A percentile compares a stretch with the other conserved stretches of the same genome.
phyloP scores from a whole-genome alignment of 2,329 filamentous ascomycete genomes.

The Phaeomoniella chlamydospora region DNA sequence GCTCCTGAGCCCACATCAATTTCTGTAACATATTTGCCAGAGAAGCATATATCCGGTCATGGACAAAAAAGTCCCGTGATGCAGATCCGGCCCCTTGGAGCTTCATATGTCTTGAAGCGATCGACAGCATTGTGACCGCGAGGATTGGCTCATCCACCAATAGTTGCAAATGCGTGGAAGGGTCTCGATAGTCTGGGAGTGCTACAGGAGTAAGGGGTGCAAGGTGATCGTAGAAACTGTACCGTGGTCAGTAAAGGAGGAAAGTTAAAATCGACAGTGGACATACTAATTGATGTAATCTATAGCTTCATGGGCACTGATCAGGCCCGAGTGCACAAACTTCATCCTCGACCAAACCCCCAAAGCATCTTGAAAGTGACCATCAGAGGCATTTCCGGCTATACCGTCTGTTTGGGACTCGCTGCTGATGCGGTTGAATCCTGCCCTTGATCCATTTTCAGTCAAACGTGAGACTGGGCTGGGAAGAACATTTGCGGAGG shows the following conservation, averaged over 20 bases:
- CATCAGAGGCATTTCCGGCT: slow-evolving; percentile 17
- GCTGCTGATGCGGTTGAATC: not conserved
- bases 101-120: slow-evolving; percentile 73
- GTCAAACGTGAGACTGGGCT: slow-evolving; percentile 7
- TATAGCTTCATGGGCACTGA: slow-evolving; percentile 84
- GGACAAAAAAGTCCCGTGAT: slow-evolving; percentile 78
- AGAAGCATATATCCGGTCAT: slow-evolving; percentile 91
- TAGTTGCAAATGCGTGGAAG: slow-evolving; percentile 63
- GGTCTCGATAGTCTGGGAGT: slow-evolving; percentile 74
- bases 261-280: slow-evolving; percentile 4
- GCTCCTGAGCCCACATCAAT: slow-evolving; percentile 89
- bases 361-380: slow-evolving; percentile 46
- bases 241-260: slow-evolving; percentile 5
- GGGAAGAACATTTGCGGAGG: slow-evolving; percentile 12
- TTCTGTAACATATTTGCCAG: slow-evolving; percentile 89
- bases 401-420: not conserved
- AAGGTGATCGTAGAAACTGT: slow-evolving; percentile 76
- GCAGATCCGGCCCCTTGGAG: slow-evolving; percentile 66
- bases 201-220: slow-evolving; percentile 89
- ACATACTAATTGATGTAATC: slow-evolving; percentile 82
- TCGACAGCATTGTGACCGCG: slow-evolving; percentile 79
- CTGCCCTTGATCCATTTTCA: not conserved
- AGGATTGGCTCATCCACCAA: slow-evolving; percentile 87
- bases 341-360: slow-evolving; percentile 83
- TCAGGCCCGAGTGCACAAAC: slow-evolving; percentile 94